Base-by-base conservation (phyloP, 108 stramenopile genomes). In the Pseudonitzschia multiseries region DNA sequence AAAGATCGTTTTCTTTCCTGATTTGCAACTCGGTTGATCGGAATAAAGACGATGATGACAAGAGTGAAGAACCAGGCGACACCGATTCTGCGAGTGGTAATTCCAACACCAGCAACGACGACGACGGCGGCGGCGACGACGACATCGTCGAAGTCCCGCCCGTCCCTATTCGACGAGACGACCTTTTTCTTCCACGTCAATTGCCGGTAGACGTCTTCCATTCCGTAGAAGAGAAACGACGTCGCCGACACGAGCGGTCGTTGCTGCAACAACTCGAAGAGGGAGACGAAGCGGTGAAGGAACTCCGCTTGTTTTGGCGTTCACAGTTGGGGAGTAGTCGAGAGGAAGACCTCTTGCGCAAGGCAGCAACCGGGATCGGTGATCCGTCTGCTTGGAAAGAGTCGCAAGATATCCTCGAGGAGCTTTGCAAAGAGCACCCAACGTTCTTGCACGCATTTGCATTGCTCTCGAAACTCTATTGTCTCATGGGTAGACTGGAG, bases 361-460 rank as follows among this genome's bases (percentile, higher is more conserved):
- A 40, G 20, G 62, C 62, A n/a, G 62, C 32, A 14, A 18, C 1
- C 4, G 62, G 62, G 62, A 63, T 63, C 31, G 62, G 62, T 20
- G 31, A 41, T 63, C 62, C 62, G n/a, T 21, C 24, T 1, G 10
- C 3, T 3, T 63, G 62, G 62, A 3, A 63, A 9, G 32, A 36
- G 2, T 33, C 62, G 15, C 31, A 3, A 27, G 21, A 21, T 1
- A 21, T 63, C 1, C 40, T 63, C 28, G 36, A 63, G 40, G 20
- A 15, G 1, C 40, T 63, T 20, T 29, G n/a, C 40, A 6, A 1
- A 40, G 36, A 63, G 40, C 1, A 63, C 29, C 62, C 62, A 21
- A 63, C 62, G 15, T 63, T 63, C 40, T 40, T 63, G 62, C 27
- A 63, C 2, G 8, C 62, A 12, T 41, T 40, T 40, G 62, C 62